Base-by-base conservation (phyloP, 495 filamentous ascomycete species). In the Ascodesmis nigricans region DNA sequence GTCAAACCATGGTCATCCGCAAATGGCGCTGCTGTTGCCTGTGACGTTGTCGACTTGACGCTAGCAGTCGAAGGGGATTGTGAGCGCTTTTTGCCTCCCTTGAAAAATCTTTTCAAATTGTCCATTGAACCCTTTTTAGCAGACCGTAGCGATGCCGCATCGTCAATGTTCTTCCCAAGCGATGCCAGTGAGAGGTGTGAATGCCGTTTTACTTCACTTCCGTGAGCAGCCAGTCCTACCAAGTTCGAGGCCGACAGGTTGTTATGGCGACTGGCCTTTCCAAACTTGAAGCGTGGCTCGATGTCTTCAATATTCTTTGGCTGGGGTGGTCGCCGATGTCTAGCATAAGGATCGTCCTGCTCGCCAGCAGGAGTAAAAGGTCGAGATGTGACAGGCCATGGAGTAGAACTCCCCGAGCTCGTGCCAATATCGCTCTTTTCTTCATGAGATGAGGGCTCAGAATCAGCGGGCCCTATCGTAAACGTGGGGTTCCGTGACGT, bases 101-200 rank as follows among this genome's bases (percentile, higher is more conserved):
- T 72, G 61, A 97, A 90, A 52, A 97, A 97, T 10, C 90, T 64
- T 55, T 91, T 95, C 38, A 97, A 53, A 36, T 95, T 82, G 5
- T 73, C 71, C 80, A 95, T 93, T 5, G 90, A 92, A 17, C 78
- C 73, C 38, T 83, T 78, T 34, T 63, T 59, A 40, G 59, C 67
- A 16, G 45, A 21, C 18, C 32, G 45, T 8, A 44, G 34, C 3
- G 49, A 52, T 11, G 49, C 45, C 24, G 41, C 55, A 22, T 69
- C 58, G 36, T 76, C 60, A 38, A 71, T 43, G 28, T 64, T 42
- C 42, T 55, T 55, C 43, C 53, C 49, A 42, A 55, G 43, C 37
- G 33, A 54, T 36, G 39, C 49, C 42, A 56, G 45, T 53, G 53
- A 47, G 21, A 64, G 44, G 21, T 57, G 52, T 2, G 58, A 61